Conservation (phyloP, 2,329 filamentous ascomycete species). For the Stagonosporopsis chrysanthemi region DNA sequence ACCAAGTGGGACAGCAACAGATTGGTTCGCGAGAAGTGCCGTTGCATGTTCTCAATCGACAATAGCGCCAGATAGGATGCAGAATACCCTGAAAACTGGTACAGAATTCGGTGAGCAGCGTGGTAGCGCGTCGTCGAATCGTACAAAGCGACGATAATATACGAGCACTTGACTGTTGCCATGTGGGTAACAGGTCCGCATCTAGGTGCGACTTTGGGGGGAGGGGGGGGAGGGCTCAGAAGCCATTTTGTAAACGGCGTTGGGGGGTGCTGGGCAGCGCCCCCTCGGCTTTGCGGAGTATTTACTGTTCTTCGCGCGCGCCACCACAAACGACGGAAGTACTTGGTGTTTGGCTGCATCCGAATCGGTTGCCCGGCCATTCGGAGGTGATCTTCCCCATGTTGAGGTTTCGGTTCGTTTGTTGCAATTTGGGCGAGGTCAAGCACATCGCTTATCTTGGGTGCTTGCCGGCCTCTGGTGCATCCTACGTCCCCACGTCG, state of each 20-base stretch:
- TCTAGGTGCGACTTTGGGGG: not conserved
- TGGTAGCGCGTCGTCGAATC: too few relatives aligned
- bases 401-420: not conserved
- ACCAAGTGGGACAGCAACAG: too few relatives aligned
- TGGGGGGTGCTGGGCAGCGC: too few relatives aligned
- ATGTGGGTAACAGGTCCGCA: not conserved
- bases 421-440: not conserved
- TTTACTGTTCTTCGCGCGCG: not conserved
- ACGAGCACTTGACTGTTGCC: not conserved
- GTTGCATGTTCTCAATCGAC: too few relatives aligned
- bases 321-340: too few relatives aligned
- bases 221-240: too few relatives aligned
- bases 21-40: too few relatives aligned
- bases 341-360: not conserved
- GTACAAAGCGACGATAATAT: not conserved
- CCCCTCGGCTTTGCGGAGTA: not conserved
- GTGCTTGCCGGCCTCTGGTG: not conserved
- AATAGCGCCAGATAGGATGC: too few relatives aligned
- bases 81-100: too few relatives aligned
- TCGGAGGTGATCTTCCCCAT: not conserved
- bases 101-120: too few relatives aligned
- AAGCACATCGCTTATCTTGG: not conserved
- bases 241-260: too few relatives aligned
- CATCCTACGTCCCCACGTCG: not conserved
- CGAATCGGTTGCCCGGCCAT: too few relatives aligned